A percentile compares a stretch with the other conserved stretches of the same genome.
phyloP scores from a whole-genome alignment of 2,329 filamentous ascomycete genomes.

The Penicillium polonicum region DNA sequence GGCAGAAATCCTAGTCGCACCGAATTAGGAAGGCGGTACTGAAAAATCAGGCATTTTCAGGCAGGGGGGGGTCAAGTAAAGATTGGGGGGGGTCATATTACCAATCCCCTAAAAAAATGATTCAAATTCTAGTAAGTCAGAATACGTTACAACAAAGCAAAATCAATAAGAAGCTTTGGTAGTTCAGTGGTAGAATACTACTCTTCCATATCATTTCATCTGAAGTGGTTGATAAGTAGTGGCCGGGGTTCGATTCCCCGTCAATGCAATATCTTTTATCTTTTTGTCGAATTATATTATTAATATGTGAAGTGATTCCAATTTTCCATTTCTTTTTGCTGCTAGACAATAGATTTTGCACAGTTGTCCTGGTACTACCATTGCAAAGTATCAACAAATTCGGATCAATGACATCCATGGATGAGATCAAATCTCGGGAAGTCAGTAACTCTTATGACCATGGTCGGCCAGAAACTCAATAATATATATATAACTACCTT shows the following conservation, averaged over 20 bases:
- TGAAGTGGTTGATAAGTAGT: conserved; percentile 4
- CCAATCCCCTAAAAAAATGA: background rate
- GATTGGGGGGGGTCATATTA: too few species aligned
- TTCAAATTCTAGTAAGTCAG: background rate
- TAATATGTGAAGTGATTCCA: background rate
- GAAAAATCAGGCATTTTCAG: too few species aligned
- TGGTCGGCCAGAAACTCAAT: background rate
- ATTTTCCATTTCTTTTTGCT: background rate
- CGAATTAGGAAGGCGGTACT: too few species aligned
- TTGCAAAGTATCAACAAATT: too few species aligned
- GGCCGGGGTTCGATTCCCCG: conserved; percentile 12
- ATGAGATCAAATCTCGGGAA: background rate
- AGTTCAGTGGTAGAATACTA: conserved; percentile 13
- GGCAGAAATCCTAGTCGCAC: too few species aligned
- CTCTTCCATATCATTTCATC: conserved; percentile 2
- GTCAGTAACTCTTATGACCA: background rate
- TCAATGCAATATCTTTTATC: background rate
- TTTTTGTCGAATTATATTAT: background rate
- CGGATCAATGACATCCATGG: background rate
- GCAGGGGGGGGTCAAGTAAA: too few species aligned
- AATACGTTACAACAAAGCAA: background rate
- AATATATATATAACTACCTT: background rate
- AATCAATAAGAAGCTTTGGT: conserved; percentile 1
- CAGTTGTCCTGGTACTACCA: too few species aligned
- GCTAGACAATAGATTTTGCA: background rate